A percentile compares a stretch with the other conserved stretches of the same genome.
Evolutionary conservation across 2,329 filamentous ascomycete species (phyloP).

Genomic region (Torrubiella hemipterigena): DNA sequence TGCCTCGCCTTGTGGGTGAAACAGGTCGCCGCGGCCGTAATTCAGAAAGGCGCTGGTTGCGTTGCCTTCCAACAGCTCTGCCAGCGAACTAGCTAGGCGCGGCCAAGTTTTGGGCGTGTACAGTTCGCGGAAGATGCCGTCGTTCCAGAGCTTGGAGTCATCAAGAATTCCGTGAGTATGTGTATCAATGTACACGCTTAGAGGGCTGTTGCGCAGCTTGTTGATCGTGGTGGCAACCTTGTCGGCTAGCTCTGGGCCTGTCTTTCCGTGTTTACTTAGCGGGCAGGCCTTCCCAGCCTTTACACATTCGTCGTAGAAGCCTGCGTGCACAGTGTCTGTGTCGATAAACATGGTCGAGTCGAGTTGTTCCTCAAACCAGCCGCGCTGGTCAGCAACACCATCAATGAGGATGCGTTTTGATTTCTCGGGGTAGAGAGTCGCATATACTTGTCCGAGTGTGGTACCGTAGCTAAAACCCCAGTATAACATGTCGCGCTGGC

Average conservation of each 20-base stretch:
- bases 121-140: constrained; percentile 25
- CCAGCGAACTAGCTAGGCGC: constrained; percentile 20
- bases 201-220: background rate
- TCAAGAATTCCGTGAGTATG: constrained; percentile 25
- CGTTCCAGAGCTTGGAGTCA: constrained; percentile 19
- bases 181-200: constrained; percentile 27
- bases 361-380: constrained; percentile 1
- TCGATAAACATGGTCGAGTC: background rate
- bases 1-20: constrained; percentile 12
- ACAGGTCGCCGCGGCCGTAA: constrained; percentile 14
- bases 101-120: constrained; percentile 26
- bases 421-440: constrained; percentile 13
- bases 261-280: constrained; percentile 1
- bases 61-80: constrained; percentile 24
- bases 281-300: constrained; percentile 1
- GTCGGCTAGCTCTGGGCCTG: background rate
- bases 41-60: constrained; percentile 22
- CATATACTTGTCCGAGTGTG: constrained; percentile 17
- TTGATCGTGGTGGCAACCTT: constrained; percentile 3
- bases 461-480: constrained; percentile 30
- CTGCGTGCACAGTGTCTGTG: constrained; percentile 1
- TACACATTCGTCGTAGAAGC: constrained; percentile 5
- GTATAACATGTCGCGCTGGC: constrained; percentile 19
- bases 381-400: constrained; percentile 7
- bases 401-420: constrained; percentile 10